phyloP scores from a whole-genome alignment of 2,329 filamentous ascomycete species.

The Verticillium klebahnii region DNA sequence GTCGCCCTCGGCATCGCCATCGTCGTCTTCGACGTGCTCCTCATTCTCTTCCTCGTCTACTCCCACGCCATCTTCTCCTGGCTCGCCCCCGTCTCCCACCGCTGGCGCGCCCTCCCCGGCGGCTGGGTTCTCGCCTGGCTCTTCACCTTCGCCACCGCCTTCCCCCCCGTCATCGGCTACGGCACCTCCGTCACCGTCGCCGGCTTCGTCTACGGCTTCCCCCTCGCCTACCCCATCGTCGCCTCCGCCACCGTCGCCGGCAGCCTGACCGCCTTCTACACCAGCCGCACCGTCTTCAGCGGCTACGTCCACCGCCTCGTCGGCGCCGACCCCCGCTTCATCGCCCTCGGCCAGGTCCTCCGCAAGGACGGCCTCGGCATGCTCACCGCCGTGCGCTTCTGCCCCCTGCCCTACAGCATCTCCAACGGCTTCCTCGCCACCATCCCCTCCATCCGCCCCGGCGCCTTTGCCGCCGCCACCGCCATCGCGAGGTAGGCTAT shows the following conservation, averaged over 20 bases:
- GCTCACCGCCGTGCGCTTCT: slow-evolving; percentile 86
- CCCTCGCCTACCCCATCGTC: slow-evolving; percentile 74
- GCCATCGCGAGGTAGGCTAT: slow-evolving; percentile 52
- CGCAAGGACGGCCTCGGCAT: slow-evolving; percentile 87
- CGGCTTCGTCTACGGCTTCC: slow-evolving; percentile 53
- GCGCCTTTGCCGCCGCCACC: slow-evolving; percentile 76
- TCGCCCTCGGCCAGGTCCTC: slow-evolving; percentile 81
- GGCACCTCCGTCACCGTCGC: slow-evolving; percentile 60
- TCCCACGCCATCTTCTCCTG: slow-evolving; percentile 74
- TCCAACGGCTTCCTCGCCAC: slow-evolving; percentile 94
- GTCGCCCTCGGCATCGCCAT: slow-evolving; percentile 48
- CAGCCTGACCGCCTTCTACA: slow-evolving; percentile 73
- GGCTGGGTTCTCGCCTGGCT: slow-evolving; percentile 75
- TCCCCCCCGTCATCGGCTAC: slow-evolving; percentile 86
- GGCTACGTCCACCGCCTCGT: slow-evolving; percentile 76
- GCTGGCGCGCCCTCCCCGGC: slow-evolving; percentile 68
- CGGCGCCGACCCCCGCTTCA: slow-evolving; percentile 78
- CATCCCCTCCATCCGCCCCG: slow-evolving; percentile 78
- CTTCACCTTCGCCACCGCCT: slow-evolving; percentile 70
- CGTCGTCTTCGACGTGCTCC: slow-evolving; percentile 47
- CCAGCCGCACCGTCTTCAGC: slow-evolving; percentile 73
- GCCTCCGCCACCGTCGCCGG: slow-evolving; percentile 74
- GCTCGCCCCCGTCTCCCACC: slow-evolving; percentile 67
- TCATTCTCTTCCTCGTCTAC: slow-evolving; percentile 70
- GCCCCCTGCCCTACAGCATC: slow-evolving; percentile 86